These are phyloP conservation scores for Actinidia polygama DNA, from an alignment of 179 eudicot genomes.

Conservation along the genomic window DNA sequence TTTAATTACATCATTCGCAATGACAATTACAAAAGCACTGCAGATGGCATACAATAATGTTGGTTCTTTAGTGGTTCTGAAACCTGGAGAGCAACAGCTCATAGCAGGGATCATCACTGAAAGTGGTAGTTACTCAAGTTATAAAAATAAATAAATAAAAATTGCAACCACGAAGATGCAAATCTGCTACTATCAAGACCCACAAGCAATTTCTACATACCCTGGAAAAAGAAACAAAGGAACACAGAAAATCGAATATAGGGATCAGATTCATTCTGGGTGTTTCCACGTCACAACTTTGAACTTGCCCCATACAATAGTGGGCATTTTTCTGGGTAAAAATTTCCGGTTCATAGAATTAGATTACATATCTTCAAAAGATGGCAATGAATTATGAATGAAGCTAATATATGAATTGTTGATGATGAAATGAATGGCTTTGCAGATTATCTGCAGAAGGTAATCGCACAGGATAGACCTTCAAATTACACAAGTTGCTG, in stretches of 20 bases:
- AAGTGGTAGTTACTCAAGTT: conserved; percentile 48
- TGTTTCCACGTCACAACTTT: too few relatives aligned
- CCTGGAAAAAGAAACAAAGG: too few relatives aligned
- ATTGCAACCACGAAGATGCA: not conserved
- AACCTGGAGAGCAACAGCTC: conserved; percentile 64
- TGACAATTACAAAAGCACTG: conserved; percentile 13
- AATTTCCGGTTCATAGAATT: too few relatives aligned
- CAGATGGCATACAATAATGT: conserved; percentile 73
- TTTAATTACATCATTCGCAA: not conserved
- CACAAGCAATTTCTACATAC: too few relatives aligned
- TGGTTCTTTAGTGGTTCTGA: conserved; percentile 73
- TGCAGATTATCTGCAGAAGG: conserved; percentile 17
- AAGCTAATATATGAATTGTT: not conserved
- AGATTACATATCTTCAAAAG: too few relatives aligned
- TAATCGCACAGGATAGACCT: conserved; percentile 31
- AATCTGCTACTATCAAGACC: not conserved
- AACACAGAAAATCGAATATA: too few relatives aligned
- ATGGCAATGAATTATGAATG: not conserved
- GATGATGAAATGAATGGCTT: conserved; percentile 9
- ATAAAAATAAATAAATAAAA: too few relatives aligned
- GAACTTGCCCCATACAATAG: too few relatives aligned
- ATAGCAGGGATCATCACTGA: conserved; percentile 88
- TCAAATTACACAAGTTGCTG: conserved; percentile 67
- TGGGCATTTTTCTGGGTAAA: too few relatives aligned
- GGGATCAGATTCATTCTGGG: too few relatives aligned